Base-by-base conservation (phyloP, 352 stramenopile genomes). In the Thalassiosira mediterranea region DNA sequence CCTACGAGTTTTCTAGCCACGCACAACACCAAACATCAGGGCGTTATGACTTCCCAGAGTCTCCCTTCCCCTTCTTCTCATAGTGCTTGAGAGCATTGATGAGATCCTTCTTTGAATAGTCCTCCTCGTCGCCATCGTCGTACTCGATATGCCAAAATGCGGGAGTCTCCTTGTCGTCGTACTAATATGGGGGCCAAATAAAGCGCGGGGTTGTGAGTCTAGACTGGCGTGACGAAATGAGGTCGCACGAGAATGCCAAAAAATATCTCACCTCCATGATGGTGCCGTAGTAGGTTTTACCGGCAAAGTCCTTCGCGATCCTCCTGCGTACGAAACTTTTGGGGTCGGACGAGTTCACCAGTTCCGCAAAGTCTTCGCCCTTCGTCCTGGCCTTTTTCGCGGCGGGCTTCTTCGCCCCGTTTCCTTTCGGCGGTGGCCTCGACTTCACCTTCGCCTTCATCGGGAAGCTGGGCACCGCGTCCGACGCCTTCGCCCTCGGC, bases 61-160 rank as follows among this genome's bases (percentile, higher is more conserved):
- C 76, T n/a, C 67, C 26, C 34, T 70, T 69, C 15, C 32, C 52
- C 13, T 70, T 3, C 38, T 53, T 67, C 5, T 65, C 42, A 21
- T 85, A 82, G 32, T 75, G 53, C 19, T 73, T 85, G 21, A 81
- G 31, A 5, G 60, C 64, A 34, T 79, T 62, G 25, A 79, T 72
- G 21, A 85, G 72, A 58, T 85, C 71, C 25, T 66, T 79, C 26
- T 72, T 72, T 3, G 48, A 28, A 62, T 67, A 85, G 63, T 85
- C 76, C 56, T 85, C 76, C 26, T 69, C 61, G 64, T 85, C 76
- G 13, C 71, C 71, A 61, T 85, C 76, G 54, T 85, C 76, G 49
- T 82, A 85, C 4, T 75, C 54, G 32, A 82, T 46, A 57, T 79
- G 48, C 76, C 76, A 85, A 26, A 76, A 73, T 38, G 51, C n/a